Base-by-base conservation (phyloP, 257 asterid species). In the Plectranthus barbatus region DNA sequence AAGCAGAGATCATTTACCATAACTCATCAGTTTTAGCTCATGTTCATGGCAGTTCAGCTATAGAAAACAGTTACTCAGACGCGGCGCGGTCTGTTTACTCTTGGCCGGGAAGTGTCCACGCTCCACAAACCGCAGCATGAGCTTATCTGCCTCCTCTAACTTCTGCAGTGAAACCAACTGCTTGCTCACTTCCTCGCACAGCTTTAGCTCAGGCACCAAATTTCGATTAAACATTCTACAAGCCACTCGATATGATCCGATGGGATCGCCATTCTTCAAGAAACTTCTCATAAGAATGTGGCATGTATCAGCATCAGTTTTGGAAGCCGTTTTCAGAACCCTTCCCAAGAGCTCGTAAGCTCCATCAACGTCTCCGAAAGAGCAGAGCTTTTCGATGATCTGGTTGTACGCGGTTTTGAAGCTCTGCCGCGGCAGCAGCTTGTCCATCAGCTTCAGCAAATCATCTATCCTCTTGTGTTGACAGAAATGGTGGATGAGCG, bases 191-290 rank as follows among this genome's bases (percentile, higher is more conserved):
- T 76, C 81, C 73, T 85, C 95, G 60, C 97, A 92, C 56, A 92
- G 67, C 79, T 81, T 89, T 48, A 89, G 67, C 48, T 92, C 91
- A 24, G 97, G 99, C 56, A 89, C 68, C 74, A 92, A 74, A 77
- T 92, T 89, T 45, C 95, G 79, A 72, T 82, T 75, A 74, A 92
- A 87, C 99, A 92, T 92, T 64, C 95, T 78, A 79, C 96, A 86
- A 11, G 94, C 97, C 47, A 92, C 95, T 72, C 76, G 83, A 75
- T 85, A 92, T 17, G 99, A 80, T 37, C 87, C 86, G 33, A 86
- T 24, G 52, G 97, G 81, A 60, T 82, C 71, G 62, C 80, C 94
- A 37, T 76, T 80, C 78, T 77, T 85, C 75, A 92, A 60, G 70
- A 79, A 85, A 57, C 79, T 76, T 62, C 74, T 86, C 71, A 92